phyloP scores from a whole-genome alignment of 768 basidiomycete genomes.

The Rhizopogon vesiculosus region DNA sequence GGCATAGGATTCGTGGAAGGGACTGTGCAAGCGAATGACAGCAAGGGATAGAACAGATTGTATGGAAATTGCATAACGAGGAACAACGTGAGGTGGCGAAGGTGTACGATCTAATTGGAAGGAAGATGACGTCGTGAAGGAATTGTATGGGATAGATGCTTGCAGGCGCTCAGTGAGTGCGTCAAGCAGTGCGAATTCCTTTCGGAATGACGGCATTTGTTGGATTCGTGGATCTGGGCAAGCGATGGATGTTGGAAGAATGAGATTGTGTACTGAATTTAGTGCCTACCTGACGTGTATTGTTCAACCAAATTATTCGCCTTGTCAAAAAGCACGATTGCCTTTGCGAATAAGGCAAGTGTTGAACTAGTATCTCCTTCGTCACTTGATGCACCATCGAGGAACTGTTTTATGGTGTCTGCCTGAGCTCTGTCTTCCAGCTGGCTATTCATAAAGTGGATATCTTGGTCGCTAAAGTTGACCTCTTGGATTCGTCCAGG shows the following conservation, averaged over 20 bases:
- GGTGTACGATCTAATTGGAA: background rate
- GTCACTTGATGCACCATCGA: constrained; percentile 5
- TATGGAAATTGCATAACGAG: background rate
- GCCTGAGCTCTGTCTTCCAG: background rate
- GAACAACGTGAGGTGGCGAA: background rate
- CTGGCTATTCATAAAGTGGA: constrained; percentile 16
- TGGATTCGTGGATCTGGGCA: background rate
- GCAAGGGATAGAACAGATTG: constrained; percentile 15
- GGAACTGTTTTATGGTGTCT: constrained; percentile 12
- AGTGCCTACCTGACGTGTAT: constrained; percentile 23
- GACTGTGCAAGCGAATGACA: constrained; percentile 16
- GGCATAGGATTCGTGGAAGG: constrained; percentile 10
- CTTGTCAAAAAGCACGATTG: constrained; percentile 30
- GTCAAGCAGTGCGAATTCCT: constrained; percentile 42
- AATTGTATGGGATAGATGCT: background rate
- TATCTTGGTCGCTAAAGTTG: background rate
- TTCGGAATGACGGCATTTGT: constrained; percentile 36
- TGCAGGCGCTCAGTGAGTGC: constrained; percentile 40
- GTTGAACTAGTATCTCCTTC: constrained; percentile 1
- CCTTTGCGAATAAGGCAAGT: constrained; percentile 21
- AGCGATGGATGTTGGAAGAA: background rate
- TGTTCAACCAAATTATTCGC: constrained; percentile 23
- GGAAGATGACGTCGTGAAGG: background rate
- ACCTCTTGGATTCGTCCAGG: constrained; percentile 20
- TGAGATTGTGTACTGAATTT: background rate